Base-by-base conservation (phyloP, 768 basidiomycete species). In the Tulasnella sp. region DNA sequence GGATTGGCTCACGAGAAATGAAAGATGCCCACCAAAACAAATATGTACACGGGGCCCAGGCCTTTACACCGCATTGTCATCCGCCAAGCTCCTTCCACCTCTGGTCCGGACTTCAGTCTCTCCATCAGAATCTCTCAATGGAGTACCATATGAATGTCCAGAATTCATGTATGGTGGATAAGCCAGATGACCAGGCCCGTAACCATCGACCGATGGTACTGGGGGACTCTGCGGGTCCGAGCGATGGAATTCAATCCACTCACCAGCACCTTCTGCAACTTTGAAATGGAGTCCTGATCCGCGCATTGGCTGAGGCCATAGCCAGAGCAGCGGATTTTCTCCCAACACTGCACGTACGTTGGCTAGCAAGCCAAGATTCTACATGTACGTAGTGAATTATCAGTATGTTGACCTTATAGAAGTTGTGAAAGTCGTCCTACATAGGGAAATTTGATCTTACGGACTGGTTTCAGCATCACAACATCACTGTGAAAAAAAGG, bases 401-500 rank as follows among this genome's bases (percentile, higher is more conserved):
- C 51, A 4, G 25, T 19, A 39, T 27, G 39, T 9, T 42, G 43
- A 7, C 41, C 19, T 15, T 9, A 29, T 45, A 15, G 7, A 33
- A 13, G 24, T 34, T 31, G 24, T 12, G n/a, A 54, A 33, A 45
- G 19, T 12, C 22, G 5, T 28, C 22, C 57, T 64, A 87, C 90
- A 64, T 96, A 98, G 48, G 93, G 95, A 62, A 91, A 98, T 64
- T 84, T 89, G 59, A 92, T 68, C 82, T 89, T 5, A 39, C 20
- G 29, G 40, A 44, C 29, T 41, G 19, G 41, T 9, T 24, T 10
- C 24, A 37, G 6, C 16, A 12, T 27, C 27, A 58, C 60, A 19
- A 48, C 59, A 15, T 31, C 22, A 16, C 15, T 19, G 40, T 22
- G 13, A 34, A n/a, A n/a, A n/a, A n/a, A n/a, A n/a, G n/a, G 33